phyloP scores from a whole-genome alignment of 2,329 filamentous ascomycete genomes.

The Aspergillus terreus region DNA sequence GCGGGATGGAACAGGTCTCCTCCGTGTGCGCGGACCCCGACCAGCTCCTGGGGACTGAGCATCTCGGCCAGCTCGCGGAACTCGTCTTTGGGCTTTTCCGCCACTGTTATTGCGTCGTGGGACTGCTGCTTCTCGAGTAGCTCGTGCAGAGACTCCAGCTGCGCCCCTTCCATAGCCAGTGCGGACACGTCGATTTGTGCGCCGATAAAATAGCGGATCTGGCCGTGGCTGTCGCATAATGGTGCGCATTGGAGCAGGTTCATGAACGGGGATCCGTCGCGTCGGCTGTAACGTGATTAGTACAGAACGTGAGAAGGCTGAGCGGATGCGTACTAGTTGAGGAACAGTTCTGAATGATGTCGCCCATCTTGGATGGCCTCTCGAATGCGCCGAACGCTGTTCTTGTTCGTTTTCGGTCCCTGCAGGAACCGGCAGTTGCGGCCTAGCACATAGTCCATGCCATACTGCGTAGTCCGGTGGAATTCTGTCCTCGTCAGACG shows the following conservation, averaged over 20 bases:
- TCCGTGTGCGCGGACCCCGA: conserved; percentile 60
- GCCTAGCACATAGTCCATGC: conserved; percentile 67
- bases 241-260: conserved; percentile 73
- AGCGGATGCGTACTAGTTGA: conserved; percentile 73
- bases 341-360: conserved; percentile 69
- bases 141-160: conserved; percentile 59
- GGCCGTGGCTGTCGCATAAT: conserved; percentile 63
- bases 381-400: conserved; percentile 59
- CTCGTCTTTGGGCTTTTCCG: conserved; percentile 51
- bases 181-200: conserved; percentile 70
- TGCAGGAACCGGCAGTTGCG: conserved; percentile 77
- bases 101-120: conserved; percentile 17
- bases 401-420: conserved; percentile 65
- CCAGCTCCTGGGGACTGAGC: conserved; percentile 65
- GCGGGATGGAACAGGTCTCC: conserved; percentile 45
- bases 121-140: conserved; percentile 38
- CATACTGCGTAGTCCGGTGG: conserved; percentile 70
- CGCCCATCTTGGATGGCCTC: conserved; percentile 60
- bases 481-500: conserved; percentile 53
- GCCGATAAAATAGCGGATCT: conserved; percentile 66
- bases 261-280: conserved; percentile 74
- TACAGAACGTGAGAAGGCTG: conserved; percentile 16
- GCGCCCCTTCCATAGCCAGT: conserved; percentile 62
- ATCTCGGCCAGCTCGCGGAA: conserved; percentile 66
- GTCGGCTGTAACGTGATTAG: conserved; percentile 44